phyloP scores from a whole-genome alignment of 2,329 filamentous ascomycete species.

The Pyrenochaeta sp. region DNA sequence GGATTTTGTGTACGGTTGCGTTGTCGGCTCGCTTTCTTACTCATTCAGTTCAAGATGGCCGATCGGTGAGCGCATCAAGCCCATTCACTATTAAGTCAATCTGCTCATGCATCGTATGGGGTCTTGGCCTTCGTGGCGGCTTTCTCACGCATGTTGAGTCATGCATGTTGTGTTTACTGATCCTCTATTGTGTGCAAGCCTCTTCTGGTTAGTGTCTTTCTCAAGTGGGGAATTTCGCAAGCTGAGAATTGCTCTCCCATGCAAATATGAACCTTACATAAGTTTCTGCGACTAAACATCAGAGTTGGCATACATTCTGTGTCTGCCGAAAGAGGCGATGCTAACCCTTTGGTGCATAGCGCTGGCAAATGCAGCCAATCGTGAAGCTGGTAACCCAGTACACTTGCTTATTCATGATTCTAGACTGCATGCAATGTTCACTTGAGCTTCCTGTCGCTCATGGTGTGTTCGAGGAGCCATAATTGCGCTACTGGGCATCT shows the following conservation, averaged over 20 bases:
- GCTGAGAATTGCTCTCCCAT: neutral
- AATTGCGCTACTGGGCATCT: too few relatives aligned
- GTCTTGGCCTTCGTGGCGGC: neutral
- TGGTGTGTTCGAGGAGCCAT: too few relatives aligned
- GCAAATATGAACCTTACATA: neutral
- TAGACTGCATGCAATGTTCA: too few relatives aligned
- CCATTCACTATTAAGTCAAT: neutral
- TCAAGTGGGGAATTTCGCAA: neutral
- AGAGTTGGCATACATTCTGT: too few relatives aligned
- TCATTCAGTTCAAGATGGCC: too few relatives aligned
- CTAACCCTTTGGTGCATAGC: neutral
- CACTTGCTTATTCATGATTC: too few relatives aligned
- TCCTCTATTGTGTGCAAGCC: neutral
- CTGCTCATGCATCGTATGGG: neutral
- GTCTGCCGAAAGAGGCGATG: neutral
- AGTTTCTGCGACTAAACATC: neutral
- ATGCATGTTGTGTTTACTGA: constrained; percentile 2
- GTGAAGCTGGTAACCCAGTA: neutral
- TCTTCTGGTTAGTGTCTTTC: neutral
- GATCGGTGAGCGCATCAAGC: too few relatives aligned
- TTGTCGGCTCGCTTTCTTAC: too few relatives aligned
- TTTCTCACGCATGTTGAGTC: neutral
- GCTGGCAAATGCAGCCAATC: neutral
- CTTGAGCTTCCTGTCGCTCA: too few relatives aligned
- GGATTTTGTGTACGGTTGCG: too few relatives aligned